phyloP scores from a whole-genome alignment of 139 green algal genomes.

The Trebouxia sp. region DNA sequence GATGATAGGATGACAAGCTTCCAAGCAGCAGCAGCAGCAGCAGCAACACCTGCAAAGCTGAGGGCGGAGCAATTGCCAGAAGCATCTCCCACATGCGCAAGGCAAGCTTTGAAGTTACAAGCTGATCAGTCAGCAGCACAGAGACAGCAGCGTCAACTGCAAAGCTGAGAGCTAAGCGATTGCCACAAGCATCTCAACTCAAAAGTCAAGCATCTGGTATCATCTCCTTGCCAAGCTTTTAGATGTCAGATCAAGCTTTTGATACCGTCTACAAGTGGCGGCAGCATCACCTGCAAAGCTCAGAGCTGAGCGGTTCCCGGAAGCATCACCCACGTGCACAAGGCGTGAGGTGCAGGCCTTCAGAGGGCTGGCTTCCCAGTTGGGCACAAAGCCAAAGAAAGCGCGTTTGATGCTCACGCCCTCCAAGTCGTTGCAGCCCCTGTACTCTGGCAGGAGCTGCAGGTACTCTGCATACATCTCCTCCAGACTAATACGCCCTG shows the following conservation, averaged over 20 bases:
- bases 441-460: constrained; percentile 85
- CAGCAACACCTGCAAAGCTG: constrained; percentile 48
- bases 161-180: too few relatives aligned
- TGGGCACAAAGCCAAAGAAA: constrained; percentile 95
- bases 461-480: constrained; percentile 91
- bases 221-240: too few relatives aligned
- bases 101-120: too few relatives aligned
- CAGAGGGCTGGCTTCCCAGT: constrained; percentile 74
- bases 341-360: constrained; percentile 78
- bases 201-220: too few relatives aligned
- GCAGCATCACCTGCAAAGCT: constrained; percentile 60
- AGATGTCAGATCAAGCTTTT: too few relatives aligned
- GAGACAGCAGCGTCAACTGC: too few relatives aligned
- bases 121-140: too few relatives aligned
- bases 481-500: constrained; percentile 52
- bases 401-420: constrained; percentile 76
- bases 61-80: too few relatives aligned
- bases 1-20: too few relatives aligned
- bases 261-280: neutral
- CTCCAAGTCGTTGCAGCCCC: constrained; percentile 51
- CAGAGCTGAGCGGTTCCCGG: constrained; percentile 86
- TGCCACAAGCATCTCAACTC: too few relatives aligned
- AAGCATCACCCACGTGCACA: constrained; percentile 72
- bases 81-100: too few relatives aligned
- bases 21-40: too few relatives aligned